These are phyloP conservation scores for Malus hybrid DNA, from an alignment of 331 rosid species.

Conservation along the genomic window DNA sequence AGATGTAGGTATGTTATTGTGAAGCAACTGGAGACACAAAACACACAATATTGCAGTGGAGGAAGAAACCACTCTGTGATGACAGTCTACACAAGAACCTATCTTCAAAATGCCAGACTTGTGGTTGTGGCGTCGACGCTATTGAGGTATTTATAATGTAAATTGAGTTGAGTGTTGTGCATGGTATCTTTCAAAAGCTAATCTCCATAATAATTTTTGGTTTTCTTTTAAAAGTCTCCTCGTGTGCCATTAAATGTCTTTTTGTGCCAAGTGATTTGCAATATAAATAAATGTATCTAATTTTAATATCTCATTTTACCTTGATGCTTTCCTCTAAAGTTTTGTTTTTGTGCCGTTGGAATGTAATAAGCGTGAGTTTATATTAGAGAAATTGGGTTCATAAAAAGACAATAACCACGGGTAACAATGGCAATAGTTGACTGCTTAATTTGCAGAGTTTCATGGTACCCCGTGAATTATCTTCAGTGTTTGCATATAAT, in stretches of 20 bases:
- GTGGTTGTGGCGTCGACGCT: not conserved
- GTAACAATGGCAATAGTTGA: not conserved
- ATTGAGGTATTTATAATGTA: not conserved
- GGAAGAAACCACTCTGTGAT: not conserved
- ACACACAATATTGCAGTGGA: not conserved
- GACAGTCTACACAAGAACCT: not conserved
- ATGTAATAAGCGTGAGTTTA: not conserved
- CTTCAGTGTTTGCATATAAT: not conserved
- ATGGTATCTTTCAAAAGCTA: too few species aligned
- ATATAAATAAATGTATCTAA: too few species aligned
- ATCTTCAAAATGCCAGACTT: not conserved
- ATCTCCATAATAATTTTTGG: too few species aligned
- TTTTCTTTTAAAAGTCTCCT: not conserved
- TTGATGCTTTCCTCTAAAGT: not conserved
- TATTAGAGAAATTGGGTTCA: not conserved
- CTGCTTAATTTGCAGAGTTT: not conserved
- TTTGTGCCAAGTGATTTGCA: too few species aligned
- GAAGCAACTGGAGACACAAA: not conserved
- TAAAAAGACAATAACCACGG: not conserved
- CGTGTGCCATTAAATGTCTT: not conserved
- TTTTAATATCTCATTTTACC: too few species aligned
- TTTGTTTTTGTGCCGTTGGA: not conserved
- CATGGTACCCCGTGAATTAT: conserved; percentile 1
- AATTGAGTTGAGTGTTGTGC: not conserved
- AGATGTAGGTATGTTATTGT: not conserved